Percentiles rank a stretch among this genome's conserved stretches.
These are phyloP conservation scores for Diaporthe capsici DNA, from an alignment of 2,329 filamentous ascomycete species.

Conservation along the genomic window DNA sequence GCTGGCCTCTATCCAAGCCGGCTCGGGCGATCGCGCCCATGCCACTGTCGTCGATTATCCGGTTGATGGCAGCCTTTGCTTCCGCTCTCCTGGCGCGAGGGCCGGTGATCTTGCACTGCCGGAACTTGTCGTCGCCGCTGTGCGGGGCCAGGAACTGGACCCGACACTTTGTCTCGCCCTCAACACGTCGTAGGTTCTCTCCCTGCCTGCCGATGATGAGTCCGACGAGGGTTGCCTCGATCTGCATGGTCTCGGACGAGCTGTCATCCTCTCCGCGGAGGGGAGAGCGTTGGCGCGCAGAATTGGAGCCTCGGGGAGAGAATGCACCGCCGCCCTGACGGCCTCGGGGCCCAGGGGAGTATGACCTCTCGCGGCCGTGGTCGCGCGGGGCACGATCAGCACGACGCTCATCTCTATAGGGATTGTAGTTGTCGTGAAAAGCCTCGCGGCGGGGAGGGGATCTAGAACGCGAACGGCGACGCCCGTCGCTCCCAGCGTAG, in stretches of 20 bases:
- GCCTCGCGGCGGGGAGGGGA: conserved; percentile 78
- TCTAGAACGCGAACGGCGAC: conserved; percentile 77
- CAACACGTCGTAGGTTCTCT: conserved; percentile 89
- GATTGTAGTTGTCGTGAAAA: conserved; percentile 83
- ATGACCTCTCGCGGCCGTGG: conserved; percentile 77
- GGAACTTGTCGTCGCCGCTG: conserved; percentile 78
- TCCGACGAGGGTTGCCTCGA: conserved; percentile 89
- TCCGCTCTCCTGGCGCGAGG: conserved; percentile 78
- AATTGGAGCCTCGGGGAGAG: conserved; percentile 69
- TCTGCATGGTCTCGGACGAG: conserved; percentile 81
- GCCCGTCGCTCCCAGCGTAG: conserved; percentile 60
- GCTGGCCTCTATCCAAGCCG: conserved; percentile 60
- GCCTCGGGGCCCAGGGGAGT: conserved; percentile 71
- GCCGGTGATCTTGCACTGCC: conserved; percentile 90
- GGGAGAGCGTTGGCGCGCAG: conserved; percentile 71
- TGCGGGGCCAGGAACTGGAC: conserved; percentile 89
- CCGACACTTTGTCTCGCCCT: conserved; percentile 84
- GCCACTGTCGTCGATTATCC: conserved; percentile 89
- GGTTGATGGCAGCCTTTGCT: conserved; percentile 86
- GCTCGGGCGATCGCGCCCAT: conserved; percentile 66
- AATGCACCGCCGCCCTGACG: conserved; percentile 64
- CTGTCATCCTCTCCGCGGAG: conserved; percentile 74
- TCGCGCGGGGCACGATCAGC: conserved; percentile 70
- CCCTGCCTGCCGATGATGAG: conserved; percentile 92
- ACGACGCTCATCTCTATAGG: conserved; percentile 88